Percentiles rank a stretch among this genome's conserved stretches.
Conservation (phyloP, 441 rosid genomes). For the Corymbia calophylla region DNA sequence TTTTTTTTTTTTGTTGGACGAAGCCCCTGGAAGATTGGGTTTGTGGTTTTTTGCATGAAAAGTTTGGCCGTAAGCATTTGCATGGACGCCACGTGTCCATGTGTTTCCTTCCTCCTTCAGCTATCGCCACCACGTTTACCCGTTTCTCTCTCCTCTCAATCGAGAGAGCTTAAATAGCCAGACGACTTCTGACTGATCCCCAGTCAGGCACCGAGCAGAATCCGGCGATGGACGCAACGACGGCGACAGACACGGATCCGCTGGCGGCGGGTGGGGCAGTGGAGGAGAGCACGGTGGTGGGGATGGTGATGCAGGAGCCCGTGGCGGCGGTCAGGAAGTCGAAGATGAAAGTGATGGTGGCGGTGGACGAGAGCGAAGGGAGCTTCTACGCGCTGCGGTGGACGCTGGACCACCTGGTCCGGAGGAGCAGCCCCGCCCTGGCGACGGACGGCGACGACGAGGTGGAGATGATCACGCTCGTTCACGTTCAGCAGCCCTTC, state of each 20-base stretch:
- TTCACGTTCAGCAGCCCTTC: constrained; percentile 60
- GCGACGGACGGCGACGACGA: constrained; percentile 2
- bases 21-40: background rate
- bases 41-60: background rate
- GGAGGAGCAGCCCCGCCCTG: background rate
- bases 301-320: background rate
- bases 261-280: background rate
- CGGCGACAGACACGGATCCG: background rate
- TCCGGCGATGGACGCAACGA: background rate
- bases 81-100: constrained; percentile 10
- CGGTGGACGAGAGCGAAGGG: constrained; percentile 64
- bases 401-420: constrained; percentile 40
- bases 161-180: background rate
- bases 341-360: constrained; percentile 48
- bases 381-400: constrained; percentile 66
- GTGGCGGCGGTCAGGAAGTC: background rate
- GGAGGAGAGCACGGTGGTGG: constrained; percentile 2
- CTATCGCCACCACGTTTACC: background rate
- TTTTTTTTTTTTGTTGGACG: too few relatives aligned
- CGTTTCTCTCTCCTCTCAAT: background rate
- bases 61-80: background rate
- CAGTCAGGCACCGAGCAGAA: background rate
- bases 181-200: background rate
- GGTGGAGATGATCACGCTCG: constrained; percentile 30
- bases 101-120: background rate